These are phyloP conservation scores for Poterioochromonas sp. DNA, from an alignment of 352 stramenopile species.

Conservation along the genomic window DNA sequence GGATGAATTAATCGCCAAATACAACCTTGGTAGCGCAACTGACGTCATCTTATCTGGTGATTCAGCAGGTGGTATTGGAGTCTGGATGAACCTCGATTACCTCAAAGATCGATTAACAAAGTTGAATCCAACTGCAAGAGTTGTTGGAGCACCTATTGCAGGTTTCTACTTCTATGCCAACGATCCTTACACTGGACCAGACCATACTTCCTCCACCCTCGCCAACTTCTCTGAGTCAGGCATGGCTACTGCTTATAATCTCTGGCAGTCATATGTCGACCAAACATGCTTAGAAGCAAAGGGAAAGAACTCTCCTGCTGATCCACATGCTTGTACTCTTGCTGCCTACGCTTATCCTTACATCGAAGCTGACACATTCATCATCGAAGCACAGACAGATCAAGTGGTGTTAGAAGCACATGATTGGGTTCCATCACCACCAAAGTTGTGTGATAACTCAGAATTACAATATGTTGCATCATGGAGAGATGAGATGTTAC, in stretches of 20 bases:
- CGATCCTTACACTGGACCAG: conserved; percentile 23
- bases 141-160: conserved; percentile 13
- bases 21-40: conserved; percentile 26
- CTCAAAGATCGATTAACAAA: neutral
- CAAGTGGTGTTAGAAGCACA: too few relatives aligned
- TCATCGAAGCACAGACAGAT: conserved; percentile 28
- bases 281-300: conserved; percentile 5
- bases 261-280: conserved; percentile 30
- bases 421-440: too few relatives aligned
- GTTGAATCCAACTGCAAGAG: neutral
- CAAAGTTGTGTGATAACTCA: too few relatives aligned
- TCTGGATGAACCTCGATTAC: conserved; percentile 34
- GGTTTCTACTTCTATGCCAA: conserved; percentile 35
- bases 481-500: too few relatives aligned
- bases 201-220: conserved; percentile 18
- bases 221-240: conserved; percentile 29
- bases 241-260: conserved; percentile 13
- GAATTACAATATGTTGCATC: too few relatives aligned
- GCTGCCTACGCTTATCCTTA: conserved; percentile 27
- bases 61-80: conserved; percentile 34
- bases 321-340: conserved; percentile 27
- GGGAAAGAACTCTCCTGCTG: neutral
- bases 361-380: conserved; percentile 4
- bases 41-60: conserved; percentile 25
- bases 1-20: neutral